Conservation (phyloP, 208 protist species). For the Strigomonas culicis region DNA sequence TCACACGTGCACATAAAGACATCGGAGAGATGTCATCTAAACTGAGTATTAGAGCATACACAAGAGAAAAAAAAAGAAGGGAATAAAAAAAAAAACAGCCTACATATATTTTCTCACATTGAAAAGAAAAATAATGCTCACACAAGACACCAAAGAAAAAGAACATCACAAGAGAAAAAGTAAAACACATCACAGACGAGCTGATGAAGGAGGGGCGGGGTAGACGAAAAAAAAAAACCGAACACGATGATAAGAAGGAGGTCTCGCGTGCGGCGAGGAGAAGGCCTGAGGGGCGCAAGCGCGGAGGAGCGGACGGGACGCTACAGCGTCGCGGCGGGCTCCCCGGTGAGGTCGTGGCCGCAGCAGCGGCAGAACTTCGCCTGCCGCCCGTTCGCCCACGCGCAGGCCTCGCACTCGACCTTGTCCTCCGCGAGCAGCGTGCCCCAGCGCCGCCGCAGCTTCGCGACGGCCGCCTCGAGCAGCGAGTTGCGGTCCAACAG, state of each 20-base stretch:
- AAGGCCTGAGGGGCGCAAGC: not conserved
- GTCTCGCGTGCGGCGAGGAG: not conserved
- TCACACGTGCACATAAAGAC: too few species aligned
- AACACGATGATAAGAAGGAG: not conserved
- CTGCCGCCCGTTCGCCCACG: constrained; percentile 49
- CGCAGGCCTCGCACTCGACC: constrained; percentile 71
- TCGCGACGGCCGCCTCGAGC: constrained; percentile 43
- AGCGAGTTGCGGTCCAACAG: constrained; percentile 60
- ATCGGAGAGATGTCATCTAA: too few species aligned
- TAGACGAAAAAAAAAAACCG: not conserved
- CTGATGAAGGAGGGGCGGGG: not conserved
- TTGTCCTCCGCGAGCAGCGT: constrained; percentile 54
- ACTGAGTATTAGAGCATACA: not conserved
- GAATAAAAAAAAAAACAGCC: not conserved
- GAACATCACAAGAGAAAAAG: not conserved
- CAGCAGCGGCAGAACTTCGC: constrained; percentile 58
- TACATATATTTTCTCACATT: not conserved
- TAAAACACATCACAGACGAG: not conserved
- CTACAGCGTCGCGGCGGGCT: too few species aligned
- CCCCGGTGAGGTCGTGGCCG: constrained; percentile 35
- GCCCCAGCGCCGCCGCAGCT: constrained; percentile 50
- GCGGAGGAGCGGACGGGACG: not conserved
- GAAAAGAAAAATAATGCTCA: too few species aligned
- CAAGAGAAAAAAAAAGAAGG: not conserved
- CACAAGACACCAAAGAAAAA: not conserved